phyloP scores from a whole-genome alignment of 225 moss, liverwort and hornwort species.

The Climacium dendroides region DNA sequence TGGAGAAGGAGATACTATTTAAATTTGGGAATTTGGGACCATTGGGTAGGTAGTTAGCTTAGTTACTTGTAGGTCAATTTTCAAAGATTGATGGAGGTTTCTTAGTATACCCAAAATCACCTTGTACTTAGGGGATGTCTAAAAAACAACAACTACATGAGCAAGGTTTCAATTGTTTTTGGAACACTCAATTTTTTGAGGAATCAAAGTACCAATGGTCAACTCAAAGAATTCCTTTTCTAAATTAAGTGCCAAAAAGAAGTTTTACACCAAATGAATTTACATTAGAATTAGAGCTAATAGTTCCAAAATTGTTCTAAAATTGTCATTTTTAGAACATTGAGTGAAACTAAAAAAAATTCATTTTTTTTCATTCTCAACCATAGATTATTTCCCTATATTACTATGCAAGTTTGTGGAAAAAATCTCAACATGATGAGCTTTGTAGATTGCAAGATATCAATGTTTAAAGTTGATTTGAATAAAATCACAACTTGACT shows the following conservation, averaged over 20 bases:
- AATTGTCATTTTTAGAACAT: accelerated
- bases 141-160: not conserved
- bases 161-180: not conserved
- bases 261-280: not conserved
- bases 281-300: not conserved
- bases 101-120: not conserved
- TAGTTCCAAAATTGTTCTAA: not conserved
- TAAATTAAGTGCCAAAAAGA: too few relatives aligned
- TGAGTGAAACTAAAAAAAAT: not conserved
- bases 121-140: accelerated
- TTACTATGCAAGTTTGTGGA: accelerated
- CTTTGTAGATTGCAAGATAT: not conserved
- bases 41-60: not conserved
- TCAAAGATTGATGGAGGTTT: not conserved
- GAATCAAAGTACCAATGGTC: not conserved
- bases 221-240: not conserved
- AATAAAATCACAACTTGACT: accelerated
- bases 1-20: accelerated
- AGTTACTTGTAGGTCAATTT: not conserved
- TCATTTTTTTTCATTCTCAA: not conserved
- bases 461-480: accelerated
- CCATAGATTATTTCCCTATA: accelerated
- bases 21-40: not conserved
- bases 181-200: accelerated
- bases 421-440: accelerated